These are phyloP conservation scores for Podaxis carcinomalis DNA, from an alignment of 768 basidiomycete species.

Conservation along the genomic window DNA sequence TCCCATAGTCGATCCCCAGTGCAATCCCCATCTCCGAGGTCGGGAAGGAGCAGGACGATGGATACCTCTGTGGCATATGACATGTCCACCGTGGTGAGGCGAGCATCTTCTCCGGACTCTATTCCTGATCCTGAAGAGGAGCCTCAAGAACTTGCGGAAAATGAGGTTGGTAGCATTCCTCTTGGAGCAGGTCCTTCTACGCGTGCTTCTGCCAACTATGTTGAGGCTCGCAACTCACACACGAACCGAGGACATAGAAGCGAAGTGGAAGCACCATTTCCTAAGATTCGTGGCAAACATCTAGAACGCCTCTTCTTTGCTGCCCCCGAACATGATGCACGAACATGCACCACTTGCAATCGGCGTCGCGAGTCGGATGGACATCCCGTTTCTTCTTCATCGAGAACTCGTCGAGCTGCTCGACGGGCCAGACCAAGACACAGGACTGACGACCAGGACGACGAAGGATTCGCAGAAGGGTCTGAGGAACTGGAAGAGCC, in stretches of 20 bases:
- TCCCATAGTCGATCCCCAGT: neutral
- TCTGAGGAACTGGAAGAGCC: constrained; percentile 30
- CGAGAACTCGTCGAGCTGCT: constrained; percentile 6
- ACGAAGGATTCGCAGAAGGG: constrained; percentile 47
- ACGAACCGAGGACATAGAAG: constrained; percentile 5
- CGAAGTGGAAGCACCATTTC: constrained; percentile 61
- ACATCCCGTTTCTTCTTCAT: constrained; percentile 10
- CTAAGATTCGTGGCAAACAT: constrained; percentile 73
- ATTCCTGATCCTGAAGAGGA: constrained; percentile 4
- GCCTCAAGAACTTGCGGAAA: neutral
- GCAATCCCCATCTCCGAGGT: constrained; percentile 4
- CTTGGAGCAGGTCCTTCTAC: neutral
- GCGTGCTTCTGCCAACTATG: neutral
- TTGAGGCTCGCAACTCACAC: neutral
- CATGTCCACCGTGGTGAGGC: neutral
- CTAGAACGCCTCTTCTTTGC: constrained; percentile 82
- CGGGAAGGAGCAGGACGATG: neutral
- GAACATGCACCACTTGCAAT: constrained; percentile 66
- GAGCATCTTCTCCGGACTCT: neutral
- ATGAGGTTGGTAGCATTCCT: neutral
- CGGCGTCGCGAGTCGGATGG: constrained; percentile 29
- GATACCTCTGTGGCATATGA: neutral
- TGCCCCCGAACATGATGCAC: constrained; percentile 68
- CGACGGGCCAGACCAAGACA: neutral
- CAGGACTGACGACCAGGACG: constrained; percentile 23